These are phyloP conservation scores for Penicillium salamii DNA, from an alignment of 495 filamentous ascomycete genomes.

Conservation along the genomic window DNA sequence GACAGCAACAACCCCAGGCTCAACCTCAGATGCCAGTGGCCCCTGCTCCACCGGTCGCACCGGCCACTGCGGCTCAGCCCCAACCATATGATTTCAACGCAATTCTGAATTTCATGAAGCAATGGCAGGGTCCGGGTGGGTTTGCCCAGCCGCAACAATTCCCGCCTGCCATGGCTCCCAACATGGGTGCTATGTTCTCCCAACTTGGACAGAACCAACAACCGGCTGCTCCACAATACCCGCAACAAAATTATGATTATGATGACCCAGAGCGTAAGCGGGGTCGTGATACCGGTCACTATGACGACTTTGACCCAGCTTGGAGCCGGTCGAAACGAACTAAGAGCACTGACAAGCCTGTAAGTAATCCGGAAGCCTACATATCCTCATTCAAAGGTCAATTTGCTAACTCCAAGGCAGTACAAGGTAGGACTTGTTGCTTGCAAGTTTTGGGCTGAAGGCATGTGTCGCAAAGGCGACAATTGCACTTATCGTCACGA, in stretches of 20 bases:
- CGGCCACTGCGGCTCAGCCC: constrained; percentile 24
- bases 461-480: constrained; percentile 79
- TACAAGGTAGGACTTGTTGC: constrained; percentile 48
- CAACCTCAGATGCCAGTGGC: constrained; percentile 3
- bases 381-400: not conserved
- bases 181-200: constrained; percentile 50
- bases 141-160: constrained; percentile 25
- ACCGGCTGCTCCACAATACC: constrained; percentile 18
- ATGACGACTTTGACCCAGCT: constrained; percentile 31
- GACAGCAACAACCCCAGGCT: constrained; percentile 40
- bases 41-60: constrained; percentile 25
- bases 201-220: constrained; percentile 40
- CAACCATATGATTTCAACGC: constrained; percentile 31
- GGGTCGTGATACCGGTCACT: constrained; percentile 32
- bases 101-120: constrained; percentile 38
- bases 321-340: constrained; percentile 37
- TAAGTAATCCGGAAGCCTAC: constrained; percentile 14
- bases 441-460: constrained; percentile 75
- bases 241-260: constrained; percentile 23
- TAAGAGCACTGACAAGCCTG: constrained; percentile 33
- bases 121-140: constrained; percentile 27
- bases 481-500: constrained; percentile 81
- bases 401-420: constrained; percentile 21
- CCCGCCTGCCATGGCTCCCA: constrained; percentile 31
- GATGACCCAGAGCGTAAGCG: constrained; percentile 48